Percentiles rank a stretch among this genome's conserved stretches.
Conservation (phyloP, 2,329 filamentous ascomycete species). For the Eutypa lata region DNA sequence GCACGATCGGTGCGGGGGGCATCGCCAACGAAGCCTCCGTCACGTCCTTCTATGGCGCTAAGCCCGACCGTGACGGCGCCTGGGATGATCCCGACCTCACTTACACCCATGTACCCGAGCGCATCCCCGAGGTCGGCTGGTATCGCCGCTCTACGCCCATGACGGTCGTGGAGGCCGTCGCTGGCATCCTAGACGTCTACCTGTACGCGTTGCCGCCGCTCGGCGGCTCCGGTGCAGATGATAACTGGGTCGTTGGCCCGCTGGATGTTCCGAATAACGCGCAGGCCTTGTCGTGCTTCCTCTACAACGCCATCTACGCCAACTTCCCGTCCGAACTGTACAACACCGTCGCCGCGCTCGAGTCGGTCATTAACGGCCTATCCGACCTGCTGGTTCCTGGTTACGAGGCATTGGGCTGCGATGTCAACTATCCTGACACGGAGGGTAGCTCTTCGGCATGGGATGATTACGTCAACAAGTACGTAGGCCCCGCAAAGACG, state of each 20-base stretch:
- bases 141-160: conserved; percentile 11
- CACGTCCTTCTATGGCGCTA: conserved; percentile 15
- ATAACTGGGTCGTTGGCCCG: conserved; percentile 9
- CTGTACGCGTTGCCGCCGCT: conserved; percentile 9
- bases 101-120: conserved; percentile 11
- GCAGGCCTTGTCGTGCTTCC: conserved; percentile 11
- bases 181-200: conserved; percentile 9
- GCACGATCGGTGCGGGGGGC: conserved; percentile 10
- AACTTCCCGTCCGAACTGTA: conserved; percentile 12
- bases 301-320: conserved; percentile 13
- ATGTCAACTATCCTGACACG: conserved; percentile 7
- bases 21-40: conserved; percentile 15
- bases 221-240: conserved; percentile 8
- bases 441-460: neutral
- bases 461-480: neutral
- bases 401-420: conserved; percentile 9
- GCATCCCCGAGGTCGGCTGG: conserved; percentile 11
- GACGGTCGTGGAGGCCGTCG: conserved; percentile 10
- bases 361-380: conserved; percentile 6
- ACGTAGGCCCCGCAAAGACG: conserved; percentile 1
- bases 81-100: conserved; percentile 8
- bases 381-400: conserved; percentile 7
- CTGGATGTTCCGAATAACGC: conserved; percentile 7
- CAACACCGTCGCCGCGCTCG: conserved; percentile 3
- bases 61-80: conserved; percentile 4